Evolutionary conservation across 1,284 basidiomycete genomes (phyloP), one percentile per base, ranked within the genome.

Genomic region (Heliocybe sulcata): DNA sequence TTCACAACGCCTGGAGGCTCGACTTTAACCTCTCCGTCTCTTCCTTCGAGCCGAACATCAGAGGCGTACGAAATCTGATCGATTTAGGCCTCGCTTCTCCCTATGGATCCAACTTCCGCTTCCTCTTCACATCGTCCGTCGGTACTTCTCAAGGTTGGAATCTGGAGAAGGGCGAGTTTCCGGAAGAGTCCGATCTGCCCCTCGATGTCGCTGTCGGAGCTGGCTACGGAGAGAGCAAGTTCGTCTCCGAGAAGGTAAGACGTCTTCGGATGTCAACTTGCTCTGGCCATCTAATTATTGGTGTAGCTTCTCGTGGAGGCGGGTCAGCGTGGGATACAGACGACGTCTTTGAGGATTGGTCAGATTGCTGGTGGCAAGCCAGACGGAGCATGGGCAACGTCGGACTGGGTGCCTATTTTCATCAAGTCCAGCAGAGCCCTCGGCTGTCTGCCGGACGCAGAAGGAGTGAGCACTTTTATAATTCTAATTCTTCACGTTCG

Each of bases 1-100:
- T 74, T 31, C 71, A 74, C 55, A 70, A 67, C 38, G 72, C 74
- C 1, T 76, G 74, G 74, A 64, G 63, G n/a, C 63, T 75, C 22
- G 69, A 76, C 55, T 77, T 76, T 61, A 77, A 75, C 55, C 55
- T 71, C 25, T 59, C 69, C 0, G 57, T 75, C 1, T 56, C 63
- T 1, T 72, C 72, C 0, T 72, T 74, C 45, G 74, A 75, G 51
- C 56, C 67, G 1, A 63, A 68, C 35, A 60, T 77, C 23, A 56
- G 58, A 6, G 71, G 67, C 22, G 68, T 68, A 0, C 60, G 67
- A 20, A 65, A 71, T 42, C 63, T 77, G 10, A 61, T 74, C 22
- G 68, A 74, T 35, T 61, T 76, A 2, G 72, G 69, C 1, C 53
- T 63, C 1, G 38, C 49, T 1, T 49, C 62, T 1, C 27, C 51